These are phyloP conservation scores for Jackrogersella minutella DNA, from an alignment of 495 filamentous ascomycete species.

Conservation along the genomic window DNA sequence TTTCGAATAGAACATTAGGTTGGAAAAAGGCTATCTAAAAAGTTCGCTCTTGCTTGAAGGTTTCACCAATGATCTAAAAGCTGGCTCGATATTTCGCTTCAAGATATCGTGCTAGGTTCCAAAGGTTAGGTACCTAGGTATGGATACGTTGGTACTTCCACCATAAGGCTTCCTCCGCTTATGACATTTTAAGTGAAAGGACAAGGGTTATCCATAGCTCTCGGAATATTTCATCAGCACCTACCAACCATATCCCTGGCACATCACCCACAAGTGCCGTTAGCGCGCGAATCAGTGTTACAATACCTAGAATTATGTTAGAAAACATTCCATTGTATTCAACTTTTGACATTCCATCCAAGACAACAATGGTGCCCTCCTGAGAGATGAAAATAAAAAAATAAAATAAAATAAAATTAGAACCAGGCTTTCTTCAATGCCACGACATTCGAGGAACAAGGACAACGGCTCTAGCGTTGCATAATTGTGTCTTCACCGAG, in stretches of 20 bases:
- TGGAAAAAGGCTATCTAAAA: not conserved
- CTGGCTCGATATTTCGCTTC: not conserved
- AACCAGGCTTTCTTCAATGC: constrained; percentile 22
- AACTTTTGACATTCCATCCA: constrained; percentile 23
- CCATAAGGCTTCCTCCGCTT: not conserved
- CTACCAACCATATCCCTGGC: constrained; percentile 37
- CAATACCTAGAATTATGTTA: constrained; percentile 5
- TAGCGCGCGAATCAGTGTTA: constrained; percentile 37
- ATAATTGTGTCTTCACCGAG: constrained; percentile 25
- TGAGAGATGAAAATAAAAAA: not conserved
- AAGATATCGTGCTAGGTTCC: not conserved
- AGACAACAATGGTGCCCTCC: constrained; percentile 15
- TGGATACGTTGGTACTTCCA: not conserved
- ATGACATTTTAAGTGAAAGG: too few relatives aligned
- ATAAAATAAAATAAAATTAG: too few relatives aligned
- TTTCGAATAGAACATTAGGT: not conserved
- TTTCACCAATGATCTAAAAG: constrained; percentile 21
- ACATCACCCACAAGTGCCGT: constrained; percentile 36
- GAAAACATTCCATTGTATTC: constrained; percentile 30
- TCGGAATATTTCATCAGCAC: constrained; percentile 20
- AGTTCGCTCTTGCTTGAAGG: constrained; percentile 2
- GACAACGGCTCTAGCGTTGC: constrained; percentile 27
- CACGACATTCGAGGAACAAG: constrained; percentile 26
- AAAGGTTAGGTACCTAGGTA: not conserved
- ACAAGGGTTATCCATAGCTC: constrained; percentile 8